Conservation (phyloP, 116 monocot species). For the Papilionanthe hybrid region DNA sequence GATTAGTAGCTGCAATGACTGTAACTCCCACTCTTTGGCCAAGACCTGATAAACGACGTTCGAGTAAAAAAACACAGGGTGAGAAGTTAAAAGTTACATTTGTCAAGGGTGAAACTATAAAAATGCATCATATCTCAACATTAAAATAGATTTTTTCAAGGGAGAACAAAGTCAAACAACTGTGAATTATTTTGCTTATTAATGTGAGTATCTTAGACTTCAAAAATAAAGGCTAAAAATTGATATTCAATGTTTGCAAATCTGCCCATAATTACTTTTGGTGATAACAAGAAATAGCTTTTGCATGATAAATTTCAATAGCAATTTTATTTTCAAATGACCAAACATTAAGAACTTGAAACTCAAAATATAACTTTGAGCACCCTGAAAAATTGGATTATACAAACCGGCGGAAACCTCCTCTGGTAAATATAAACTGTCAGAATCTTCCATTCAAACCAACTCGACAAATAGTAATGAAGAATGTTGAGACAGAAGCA, state of each 20-base stretch:
- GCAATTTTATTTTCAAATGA: no score
- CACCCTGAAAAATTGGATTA: no score
- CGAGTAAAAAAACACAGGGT: conserved; percentile 1
- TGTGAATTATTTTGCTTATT: background rate
- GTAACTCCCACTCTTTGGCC: conserved; percentile 67
- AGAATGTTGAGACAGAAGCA: no score
- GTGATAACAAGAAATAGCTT: background rate
- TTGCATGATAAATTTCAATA: background rate
- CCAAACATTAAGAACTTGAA: no score
- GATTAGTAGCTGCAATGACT: conserved; percentile 96
- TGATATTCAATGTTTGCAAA: background rate
- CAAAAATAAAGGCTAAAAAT: background rate
- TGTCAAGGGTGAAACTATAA: background rate
- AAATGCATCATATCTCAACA: background rate
- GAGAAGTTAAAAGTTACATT: background rate
- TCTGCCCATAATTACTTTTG: background rate
- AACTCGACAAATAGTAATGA: no score
- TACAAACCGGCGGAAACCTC: no score
- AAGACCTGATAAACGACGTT: conserved; percentile 41
- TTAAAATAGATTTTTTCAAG: background rate
- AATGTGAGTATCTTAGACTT: background rate
- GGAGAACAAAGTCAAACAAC: background rate
- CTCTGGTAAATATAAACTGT: no score
- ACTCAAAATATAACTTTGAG: no score
- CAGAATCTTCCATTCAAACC: no score